Percentiles rank a stretch among this genome's conserved stretches.
Evolutionary conservation across 345 rosid species (phyloP).

Genomic region (Rhodamnia rubescens): DNA sequence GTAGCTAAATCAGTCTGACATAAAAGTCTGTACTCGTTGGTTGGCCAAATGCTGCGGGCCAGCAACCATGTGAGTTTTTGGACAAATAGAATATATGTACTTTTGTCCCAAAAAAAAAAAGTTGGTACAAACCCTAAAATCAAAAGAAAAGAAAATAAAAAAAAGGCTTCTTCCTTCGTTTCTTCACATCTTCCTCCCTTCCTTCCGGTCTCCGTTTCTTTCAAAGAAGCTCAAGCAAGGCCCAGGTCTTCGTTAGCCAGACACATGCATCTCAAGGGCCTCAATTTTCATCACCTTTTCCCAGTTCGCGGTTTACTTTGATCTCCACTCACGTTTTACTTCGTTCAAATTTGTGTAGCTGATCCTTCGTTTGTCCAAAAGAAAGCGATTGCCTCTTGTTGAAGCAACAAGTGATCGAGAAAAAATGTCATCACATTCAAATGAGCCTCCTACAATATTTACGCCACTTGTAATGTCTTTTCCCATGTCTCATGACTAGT

Average conservation of each 20-base stretch:
- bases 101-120: not conserved
- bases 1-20: not conserved
- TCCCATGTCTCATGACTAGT: not conserved
- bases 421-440: not conserved
- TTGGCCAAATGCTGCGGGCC: too few species aligned
- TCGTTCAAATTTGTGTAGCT: not conserved
- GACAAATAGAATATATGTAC: too few species aligned
- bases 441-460: too few species aligned
- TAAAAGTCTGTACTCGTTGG: too few species aligned
- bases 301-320: not conserved
- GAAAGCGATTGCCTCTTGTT: not conserved
- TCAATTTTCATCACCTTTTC: not conserved
- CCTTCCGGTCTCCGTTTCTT: not conserved
- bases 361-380: not conserved
- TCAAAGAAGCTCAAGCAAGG: not conserved
- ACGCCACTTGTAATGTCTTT: not conserved
- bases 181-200: not conserved
- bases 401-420: not conserved
- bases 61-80: too few species aligned
- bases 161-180: not conserved
- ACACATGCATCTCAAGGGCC: too few species aligned
- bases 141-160: too few species aligned
- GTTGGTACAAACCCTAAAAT: not conserved
- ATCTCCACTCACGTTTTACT: not conserved
- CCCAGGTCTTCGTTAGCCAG: too few species aligned